Percentiles rank a stretch among this genome's conserved stretches.
Conservation (phyloP, 1,284 basidiomycete species). For the Mycosarcoma mackinlayi region DNA sequence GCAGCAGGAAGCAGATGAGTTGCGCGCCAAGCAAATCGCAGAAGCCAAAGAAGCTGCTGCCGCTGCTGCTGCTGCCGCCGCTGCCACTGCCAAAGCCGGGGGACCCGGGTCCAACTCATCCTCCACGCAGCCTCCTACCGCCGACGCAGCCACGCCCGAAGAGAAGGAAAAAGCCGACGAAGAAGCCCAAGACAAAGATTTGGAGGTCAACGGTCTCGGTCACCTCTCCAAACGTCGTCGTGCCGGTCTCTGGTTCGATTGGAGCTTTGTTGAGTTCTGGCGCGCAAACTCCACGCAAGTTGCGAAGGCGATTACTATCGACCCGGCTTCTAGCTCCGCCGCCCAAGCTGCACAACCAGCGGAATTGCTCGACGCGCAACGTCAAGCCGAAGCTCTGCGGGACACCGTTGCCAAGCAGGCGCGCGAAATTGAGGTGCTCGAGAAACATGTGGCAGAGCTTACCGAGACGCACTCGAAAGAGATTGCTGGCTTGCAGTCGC, state of each 20-base stretch:
- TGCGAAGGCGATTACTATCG: slow-evolving; percentile 59
- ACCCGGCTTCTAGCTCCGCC: slow-evolving; percentile 50
- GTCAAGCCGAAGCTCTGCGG: slow-evolving; percentile 53
- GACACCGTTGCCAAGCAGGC: slow-evolving; percentile 49
- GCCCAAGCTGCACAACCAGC: slow-evolving; percentile 39
- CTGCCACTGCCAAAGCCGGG: slow-evolving; percentile 19
- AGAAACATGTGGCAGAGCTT: slow-evolving; percentile 39
- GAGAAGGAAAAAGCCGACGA: slow-evolving; percentile 43
- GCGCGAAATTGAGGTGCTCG: slow-evolving; percentile 47
- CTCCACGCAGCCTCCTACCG: slow-evolving; percentile 1
- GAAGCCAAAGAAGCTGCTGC: slow-evolving; percentile 36
- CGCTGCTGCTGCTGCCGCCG: slow-evolving; percentile 38
- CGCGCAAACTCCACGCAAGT: slow-evolving; percentile 84
- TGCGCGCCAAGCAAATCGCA: slow-evolving; percentile 22
- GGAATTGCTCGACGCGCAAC: slow-evolving; percentile 62
- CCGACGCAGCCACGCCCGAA: slow-evolving; percentile 10
- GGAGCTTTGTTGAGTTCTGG: slow-evolving; percentile 98
- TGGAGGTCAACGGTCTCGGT: slow-evolving; percentile 45
- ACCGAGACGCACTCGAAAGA: slow-evolving; percentile 21
- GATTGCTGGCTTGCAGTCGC: slow-evolving; percentile 4
- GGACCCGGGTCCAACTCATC: slow-evolving; percentile 21
- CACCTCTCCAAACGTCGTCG: slow-evolving; percentile 70
- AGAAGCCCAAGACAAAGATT: slow-evolving; percentile 41
- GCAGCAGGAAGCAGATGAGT: slow-evolving; percentile 63
- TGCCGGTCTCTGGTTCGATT: slow-evolving; percentile 96